phyloP scores from a whole-genome alignment of 805 yeast genomes.

The Wickerhamiella alocasiicola region DNA sequence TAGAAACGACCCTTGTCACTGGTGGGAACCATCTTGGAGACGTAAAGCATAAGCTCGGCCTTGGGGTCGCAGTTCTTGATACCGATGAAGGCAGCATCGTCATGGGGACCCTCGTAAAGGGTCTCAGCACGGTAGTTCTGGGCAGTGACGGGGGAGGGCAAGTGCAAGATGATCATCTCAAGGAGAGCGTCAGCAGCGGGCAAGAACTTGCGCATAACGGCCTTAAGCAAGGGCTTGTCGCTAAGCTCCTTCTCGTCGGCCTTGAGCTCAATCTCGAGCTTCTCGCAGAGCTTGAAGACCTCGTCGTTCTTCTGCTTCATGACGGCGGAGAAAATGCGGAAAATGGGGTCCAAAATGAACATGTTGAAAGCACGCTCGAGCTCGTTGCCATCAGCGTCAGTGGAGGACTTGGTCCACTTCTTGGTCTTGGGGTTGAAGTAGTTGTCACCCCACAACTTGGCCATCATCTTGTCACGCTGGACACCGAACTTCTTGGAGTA shows the following conservation, averaged over 20 bases:
- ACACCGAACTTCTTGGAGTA: conserved; percentile 99
- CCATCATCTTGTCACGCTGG: conserved; percentile 95
- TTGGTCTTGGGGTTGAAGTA: conserved; percentile 99
- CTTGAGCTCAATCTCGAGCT: conserved; percentile 88
- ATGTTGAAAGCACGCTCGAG: conserved; percentile 99
- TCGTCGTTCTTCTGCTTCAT: conserved; percentile 99
- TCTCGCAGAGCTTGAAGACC: conserved; percentile 80
- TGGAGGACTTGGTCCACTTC: conserved; percentile 95
- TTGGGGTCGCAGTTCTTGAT: conserved; percentile 97
- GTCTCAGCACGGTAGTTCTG: conserved; percentile 98
- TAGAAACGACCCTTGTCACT: conserved; percentile 99
- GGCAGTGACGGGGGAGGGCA: conserved; percentile 99
- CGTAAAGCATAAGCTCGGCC: conserved; percentile 97
- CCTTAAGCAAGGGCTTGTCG: conserved; percentile 97
- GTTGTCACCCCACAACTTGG: conserved; percentile 99
- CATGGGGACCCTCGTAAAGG: conserved; percentile 95
- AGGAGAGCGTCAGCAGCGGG: conserved; percentile 99
- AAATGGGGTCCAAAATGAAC: conserved; percentile 98
- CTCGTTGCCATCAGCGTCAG: conserved; percentile 87
- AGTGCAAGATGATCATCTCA: conserved; percentile 96
- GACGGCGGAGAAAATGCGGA: conserved; percentile 91
- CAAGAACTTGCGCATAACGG: conserved; percentile 98
- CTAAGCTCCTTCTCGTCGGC: conserved; percentile 95
- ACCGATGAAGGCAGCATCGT: conserved; percentile 76
- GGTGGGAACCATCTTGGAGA: conserved; percentile 99